Conservation (phyloP, 306 rosid species). For the Citrullus mucosospermus region DNA sequence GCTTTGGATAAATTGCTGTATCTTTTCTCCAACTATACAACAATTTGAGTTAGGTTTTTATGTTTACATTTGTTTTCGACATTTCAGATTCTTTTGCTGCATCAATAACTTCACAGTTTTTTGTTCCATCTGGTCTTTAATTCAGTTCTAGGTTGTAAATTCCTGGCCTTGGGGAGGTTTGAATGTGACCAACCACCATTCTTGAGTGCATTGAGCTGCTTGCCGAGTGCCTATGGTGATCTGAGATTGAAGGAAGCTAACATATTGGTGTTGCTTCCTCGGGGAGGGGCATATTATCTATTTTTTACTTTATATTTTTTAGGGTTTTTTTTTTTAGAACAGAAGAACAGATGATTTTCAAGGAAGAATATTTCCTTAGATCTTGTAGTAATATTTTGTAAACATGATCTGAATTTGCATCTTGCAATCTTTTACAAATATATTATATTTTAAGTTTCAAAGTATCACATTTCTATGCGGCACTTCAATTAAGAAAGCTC, state of each 20-base stretch:
- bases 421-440: background rate
- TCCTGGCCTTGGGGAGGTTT: slow-evolving; percentile 23
- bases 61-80: background rate
- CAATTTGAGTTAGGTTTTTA: slow-evolving; percentile 42
- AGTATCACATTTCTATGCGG: background rate
- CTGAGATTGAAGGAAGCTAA: slow-evolving; percentile 1
- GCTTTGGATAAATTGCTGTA: slow-evolving; percentile 53
- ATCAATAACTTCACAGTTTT: slow-evolving; percentile 33
- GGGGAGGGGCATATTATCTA: slow-evolving; percentile 1
- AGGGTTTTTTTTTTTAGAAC: background rate
- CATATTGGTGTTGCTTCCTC: slow-evolving; percentile 12
- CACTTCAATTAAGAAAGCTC: background rate
- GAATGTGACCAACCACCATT: slow-evolving; percentile 39
- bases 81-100: slow-evolving; percentile 65
- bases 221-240: background rate
- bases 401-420: background rate
- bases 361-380: background rate
- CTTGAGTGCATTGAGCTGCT: slow-evolving; percentile 29
- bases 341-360: background rate
- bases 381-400: slow-evolving; percentile 3
- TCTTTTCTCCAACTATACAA: slow-evolving; percentile 67
- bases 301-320: background rate
- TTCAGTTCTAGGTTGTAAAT: slow-evolving; percentile 19
- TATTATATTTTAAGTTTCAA: background rate
- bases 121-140: slow-evolving; percentile 33